phyloP scores from a whole-genome alignment of 2,329 filamentous ascomycete species.

The Colletotrichum tabaci region DNA sequence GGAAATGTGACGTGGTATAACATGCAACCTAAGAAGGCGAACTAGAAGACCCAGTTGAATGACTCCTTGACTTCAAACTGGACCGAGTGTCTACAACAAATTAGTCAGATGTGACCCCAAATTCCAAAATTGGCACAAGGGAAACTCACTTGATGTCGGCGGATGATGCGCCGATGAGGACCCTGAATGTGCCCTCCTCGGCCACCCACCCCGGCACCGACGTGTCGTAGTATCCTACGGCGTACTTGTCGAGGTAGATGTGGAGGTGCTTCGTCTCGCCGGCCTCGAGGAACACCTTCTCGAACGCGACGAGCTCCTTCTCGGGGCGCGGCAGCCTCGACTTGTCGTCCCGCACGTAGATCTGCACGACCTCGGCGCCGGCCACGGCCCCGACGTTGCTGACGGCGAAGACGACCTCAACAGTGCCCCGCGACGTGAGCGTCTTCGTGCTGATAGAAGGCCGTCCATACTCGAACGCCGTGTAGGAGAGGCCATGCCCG shows the following conservation, averaged over 20 bases:
- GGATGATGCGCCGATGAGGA: slow-evolving; percentile 74
- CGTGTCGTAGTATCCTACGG: slow-evolving; percentile 75
- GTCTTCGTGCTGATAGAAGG: slow-evolving; percentile 64
- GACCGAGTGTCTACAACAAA: slow-evolving; percentile 47
- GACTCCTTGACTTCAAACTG: slow-evolving; percentile 74
- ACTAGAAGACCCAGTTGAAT: slow-evolving; percentile 76
- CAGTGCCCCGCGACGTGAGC: slow-evolving; percentile 55
- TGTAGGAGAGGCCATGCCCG: slow-evolving; percentile 82
- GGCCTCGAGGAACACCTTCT: slow-evolving; percentile 72
- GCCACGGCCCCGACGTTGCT: slow-evolving; percentile 69
- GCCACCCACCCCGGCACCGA: slow-evolving; percentile 73
- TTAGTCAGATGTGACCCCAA: slow-evolving; percentile 16
- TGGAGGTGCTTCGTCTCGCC: slow-evolving; percentile 68
- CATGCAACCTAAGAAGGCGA: neutral
- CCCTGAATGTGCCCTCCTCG: slow-evolving; percentile 74
- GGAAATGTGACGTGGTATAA: neutral
- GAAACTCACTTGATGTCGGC: slow-evolving; percentile 64
- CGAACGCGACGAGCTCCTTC: slow-evolving; percentile 80
- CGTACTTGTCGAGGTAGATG: slow-evolving; percentile 64
- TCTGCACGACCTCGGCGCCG: slow-evolving; percentile 77
- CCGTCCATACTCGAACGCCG: slow-evolving; percentile 75
- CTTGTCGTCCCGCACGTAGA: slow-evolving; percentile 76
- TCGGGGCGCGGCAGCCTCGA: slow-evolving; percentile 75
- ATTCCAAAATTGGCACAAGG: neutral
- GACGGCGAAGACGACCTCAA: slow-evolving; percentile 64